These are phyloP conservation scores for Calonectria pseudoreteaudii DNA, from an alignment of 2,329 filamentous ascomycete species.

Conservation along the genomic window DNA sequence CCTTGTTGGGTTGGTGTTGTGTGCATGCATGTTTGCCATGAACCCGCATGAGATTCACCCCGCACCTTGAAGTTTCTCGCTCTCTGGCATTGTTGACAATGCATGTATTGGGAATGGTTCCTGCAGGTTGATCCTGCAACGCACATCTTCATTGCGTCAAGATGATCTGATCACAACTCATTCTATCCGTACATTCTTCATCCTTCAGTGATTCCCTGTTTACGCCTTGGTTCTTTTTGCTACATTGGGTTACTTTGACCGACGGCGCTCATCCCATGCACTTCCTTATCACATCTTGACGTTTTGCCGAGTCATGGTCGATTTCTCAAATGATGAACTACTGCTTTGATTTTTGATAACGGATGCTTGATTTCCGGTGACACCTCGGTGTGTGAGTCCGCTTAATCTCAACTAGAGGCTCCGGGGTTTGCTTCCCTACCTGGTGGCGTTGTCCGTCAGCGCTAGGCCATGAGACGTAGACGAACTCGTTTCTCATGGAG, in stretches of 20 bases:
- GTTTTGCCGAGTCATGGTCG: neutral
- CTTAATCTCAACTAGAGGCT: neutral
- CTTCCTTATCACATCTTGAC: neutral
- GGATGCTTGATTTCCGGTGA: slow-evolving; percentile 29
- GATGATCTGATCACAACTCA: neutral
- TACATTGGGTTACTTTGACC: neutral
- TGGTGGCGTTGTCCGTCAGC: slow-evolving; percentile 22
- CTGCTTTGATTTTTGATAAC: neutral
- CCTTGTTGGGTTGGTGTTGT: neutral
- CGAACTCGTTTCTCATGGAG: neutral
- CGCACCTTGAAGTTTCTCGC: neutral
- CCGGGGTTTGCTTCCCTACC: slow-evolving; percentile 16
- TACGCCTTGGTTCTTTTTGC: neutral
- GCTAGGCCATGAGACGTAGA: slow-evolving; percentile 3
- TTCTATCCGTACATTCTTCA: neutral
- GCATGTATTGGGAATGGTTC: slow-evolving; percentile 1
- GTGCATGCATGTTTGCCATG: neutral
- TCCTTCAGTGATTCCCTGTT: neutral
- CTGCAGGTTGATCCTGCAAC: neutral
- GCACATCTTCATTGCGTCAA: neutral
- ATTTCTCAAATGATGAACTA: neutral
- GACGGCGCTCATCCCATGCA: too few species aligned
- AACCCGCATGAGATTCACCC: neutral
- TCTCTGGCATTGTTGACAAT: slow-evolving; percentile 10
- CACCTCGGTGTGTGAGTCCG: slow-evolving; percentile 9